These are phyloP conservation scores for Termitomyces heimii DNA, from an alignment of 768 basidiomycete species.

Conservation along the genomic window DNA sequence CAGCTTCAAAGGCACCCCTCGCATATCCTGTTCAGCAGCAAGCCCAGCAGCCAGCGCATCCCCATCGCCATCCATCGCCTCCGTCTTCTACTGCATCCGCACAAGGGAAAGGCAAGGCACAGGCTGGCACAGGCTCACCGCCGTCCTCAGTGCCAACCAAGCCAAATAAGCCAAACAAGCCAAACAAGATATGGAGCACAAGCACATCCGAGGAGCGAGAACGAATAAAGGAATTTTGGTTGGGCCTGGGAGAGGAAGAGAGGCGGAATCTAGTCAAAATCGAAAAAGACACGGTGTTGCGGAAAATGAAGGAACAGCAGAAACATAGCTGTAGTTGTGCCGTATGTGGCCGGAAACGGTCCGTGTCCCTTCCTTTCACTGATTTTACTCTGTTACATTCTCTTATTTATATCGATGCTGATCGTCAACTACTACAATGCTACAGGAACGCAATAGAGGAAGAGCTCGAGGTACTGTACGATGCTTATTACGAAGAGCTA, in stretches of 20 bases:
- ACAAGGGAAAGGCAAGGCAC: conserved; percentile 26
- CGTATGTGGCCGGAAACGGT: conserved; percentile 96
- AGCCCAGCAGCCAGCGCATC: conserved; percentile 27
- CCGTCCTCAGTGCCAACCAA: conserved; percentile 30
- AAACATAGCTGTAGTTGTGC: conserved; percentile 94
- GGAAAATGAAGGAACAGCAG: conserved; percentile 99
- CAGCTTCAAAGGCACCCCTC: conserved; percentile 41
- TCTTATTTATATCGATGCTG: conserved; percentile 6
- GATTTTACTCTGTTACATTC: conserved; percentile 17
- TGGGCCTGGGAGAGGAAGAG: conserved; percentile 87
- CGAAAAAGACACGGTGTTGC: conserved; percentile 95
- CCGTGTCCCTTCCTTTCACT: conserved; percentile 31
- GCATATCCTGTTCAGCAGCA: conserved; percentile 30
- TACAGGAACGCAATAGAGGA: conserved; percentile 94
- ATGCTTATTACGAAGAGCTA: conserved; percentile 99
- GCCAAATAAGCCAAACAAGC: conserved; percentile 57
- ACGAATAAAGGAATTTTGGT: conserved; percentile 98
- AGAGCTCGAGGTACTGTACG: conserved; percentile 99
- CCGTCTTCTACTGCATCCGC: conserved; percentile 37
- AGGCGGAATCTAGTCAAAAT: conserved; percentile 90
- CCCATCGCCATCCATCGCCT: conserved; percentile 39
- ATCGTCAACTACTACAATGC: conserved; percentile 9
- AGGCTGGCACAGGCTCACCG: conserved; percentile 23
- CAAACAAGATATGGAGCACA: conserved; percentile 92
- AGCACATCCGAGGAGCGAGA: conserved; percentile 90